A percentile compares a stretch with the other conserved stretches of the same genome.
These are phyloP conservation scores for Dactylellina cionopaga DNA, from an alignment of 2,329 filamentous ascomycete species.

Conservation along the genomic window DNA sequence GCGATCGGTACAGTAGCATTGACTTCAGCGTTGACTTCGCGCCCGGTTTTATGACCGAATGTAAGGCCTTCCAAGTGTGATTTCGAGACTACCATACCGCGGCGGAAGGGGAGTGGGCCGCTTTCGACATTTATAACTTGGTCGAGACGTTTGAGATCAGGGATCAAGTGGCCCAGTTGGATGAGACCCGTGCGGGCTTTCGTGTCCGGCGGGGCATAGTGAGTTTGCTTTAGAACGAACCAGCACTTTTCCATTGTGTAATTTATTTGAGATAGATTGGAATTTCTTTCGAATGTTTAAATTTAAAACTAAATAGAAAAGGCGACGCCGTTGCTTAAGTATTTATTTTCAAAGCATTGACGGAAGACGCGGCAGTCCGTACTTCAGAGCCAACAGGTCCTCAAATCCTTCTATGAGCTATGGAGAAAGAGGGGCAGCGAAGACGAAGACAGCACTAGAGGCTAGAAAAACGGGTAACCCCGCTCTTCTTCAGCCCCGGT, in stretches of 20 bases:
- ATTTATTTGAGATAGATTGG: no score
- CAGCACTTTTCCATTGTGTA: conserved; percentile 19
- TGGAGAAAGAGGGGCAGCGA: no score
- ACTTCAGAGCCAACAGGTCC: no score
- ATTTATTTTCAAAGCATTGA: no score
- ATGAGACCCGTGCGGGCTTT: not conserved
- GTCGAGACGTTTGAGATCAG: not conserved
- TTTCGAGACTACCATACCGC: not conserved
- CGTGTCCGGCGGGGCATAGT: not conserved
- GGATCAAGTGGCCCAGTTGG: not conserved
- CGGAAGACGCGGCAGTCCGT: no score
- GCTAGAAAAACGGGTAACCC: no score
- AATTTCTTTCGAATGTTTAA: no score
- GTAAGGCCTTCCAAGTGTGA: not conserved
- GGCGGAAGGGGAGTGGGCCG: not conserved
- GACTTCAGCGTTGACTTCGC: not conserved
- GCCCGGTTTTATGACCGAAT: not conserved
- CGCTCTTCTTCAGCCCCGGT: no score
- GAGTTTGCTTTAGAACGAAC: conserved; percentile 7
- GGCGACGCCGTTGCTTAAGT: no score
- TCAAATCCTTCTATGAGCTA: no score
- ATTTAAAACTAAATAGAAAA: no score
- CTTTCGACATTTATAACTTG: conserved; percentile 10
- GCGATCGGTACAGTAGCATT: not conserved
- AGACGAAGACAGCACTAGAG: no score